Conservation (phyloP, 1,284 basidiomycete genomes). For the Sutorius eximius region DNA sequence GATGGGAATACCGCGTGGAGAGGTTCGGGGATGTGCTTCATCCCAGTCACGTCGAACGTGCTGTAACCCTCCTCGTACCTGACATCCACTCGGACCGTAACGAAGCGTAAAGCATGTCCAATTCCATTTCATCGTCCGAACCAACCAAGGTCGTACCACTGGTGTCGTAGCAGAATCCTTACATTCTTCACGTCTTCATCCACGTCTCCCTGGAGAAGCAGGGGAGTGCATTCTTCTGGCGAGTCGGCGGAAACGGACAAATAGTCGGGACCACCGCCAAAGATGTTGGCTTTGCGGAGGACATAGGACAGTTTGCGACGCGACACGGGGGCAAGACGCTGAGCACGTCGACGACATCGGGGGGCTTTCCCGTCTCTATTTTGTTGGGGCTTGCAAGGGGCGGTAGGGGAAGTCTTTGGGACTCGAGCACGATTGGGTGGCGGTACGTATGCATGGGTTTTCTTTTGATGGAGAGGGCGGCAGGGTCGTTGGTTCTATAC, state of each 20-base stretch:
- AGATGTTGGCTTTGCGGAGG: not conserved
- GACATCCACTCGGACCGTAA: constrained; percentile 17
- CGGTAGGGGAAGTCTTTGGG: not conserved
- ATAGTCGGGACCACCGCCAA: not conserved
- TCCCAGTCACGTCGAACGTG: not conserved
- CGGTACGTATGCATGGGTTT: constrained; percentile 24
- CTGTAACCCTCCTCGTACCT: constrained; percentile 7
- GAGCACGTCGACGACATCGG: not conserved
- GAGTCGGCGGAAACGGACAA: not conserved
- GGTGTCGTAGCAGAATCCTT: not conserved
- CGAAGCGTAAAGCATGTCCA: constrained; percentile 1
- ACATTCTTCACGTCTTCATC: not conserved
- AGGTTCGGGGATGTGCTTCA: not conserved
- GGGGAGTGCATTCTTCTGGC: not conserved
- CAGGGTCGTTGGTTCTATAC: constrained; percentile 30
- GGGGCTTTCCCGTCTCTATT: not conserved
- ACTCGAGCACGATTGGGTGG: constrained; percentile 7
- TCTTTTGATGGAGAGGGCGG: constrained; percentile 32
- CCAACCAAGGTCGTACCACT: not conserved
- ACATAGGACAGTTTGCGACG: constrained; percentile 1
- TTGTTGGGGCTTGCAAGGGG: not conserved
- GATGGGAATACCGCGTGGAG: not conserved
- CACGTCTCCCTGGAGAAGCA: not conserved
- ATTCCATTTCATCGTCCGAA: not conserved
- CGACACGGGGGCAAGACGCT: not conserved